These are phyloP conservation scores for Cairneyella variabilis DNA, from an alignment of 495 filamentous ascomycete species.

Conservation along the genomic window DNA sequence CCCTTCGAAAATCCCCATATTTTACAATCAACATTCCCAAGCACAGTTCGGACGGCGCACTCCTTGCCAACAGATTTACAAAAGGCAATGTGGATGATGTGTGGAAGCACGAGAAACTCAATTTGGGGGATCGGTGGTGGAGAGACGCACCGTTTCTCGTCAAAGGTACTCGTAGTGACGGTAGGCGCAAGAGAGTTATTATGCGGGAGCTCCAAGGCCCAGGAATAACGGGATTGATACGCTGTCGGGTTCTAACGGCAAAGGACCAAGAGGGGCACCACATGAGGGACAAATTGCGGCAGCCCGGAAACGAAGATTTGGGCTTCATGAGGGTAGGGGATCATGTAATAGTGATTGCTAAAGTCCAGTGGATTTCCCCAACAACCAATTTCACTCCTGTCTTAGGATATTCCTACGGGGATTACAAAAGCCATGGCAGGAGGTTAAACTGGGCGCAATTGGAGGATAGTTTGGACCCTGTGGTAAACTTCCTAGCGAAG, in stretches of 20 bases:
- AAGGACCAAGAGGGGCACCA: neutral
- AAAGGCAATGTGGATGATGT: slow-evolving; percentile 26
- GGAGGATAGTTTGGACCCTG: too few species aligned
- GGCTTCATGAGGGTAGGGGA: slow-evolving; percentile 44
- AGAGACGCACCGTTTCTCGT: too few species aligned
- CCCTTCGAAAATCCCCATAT: slow-evolving; percentile 40
- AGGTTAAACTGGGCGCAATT: too few species aligned
- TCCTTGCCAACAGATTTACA: slow-evolving; percentile 40
- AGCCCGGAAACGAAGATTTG: slow-evolving; percentile 28
- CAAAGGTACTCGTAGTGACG: neutral
- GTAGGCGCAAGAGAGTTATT: neutral
- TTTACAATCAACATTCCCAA: slow-evolving; percentile 49
- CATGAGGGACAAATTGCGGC: slow-evolving; percentile 26
- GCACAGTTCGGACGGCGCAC: slow-evolving; percentile 35
- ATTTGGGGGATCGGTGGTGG: too few species aligned
- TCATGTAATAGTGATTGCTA: slow-evolving; percentile 54
- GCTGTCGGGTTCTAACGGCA: neutral
- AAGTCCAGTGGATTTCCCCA: too few species aligned
- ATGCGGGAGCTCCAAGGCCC: neutral
- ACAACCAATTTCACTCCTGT: too few species aligned
- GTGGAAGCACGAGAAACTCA: neutral
- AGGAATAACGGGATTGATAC: neutral
- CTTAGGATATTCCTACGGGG: too few species aligned
- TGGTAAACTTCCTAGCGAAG: too few species aligned
- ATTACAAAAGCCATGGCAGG: too few species aligned